A percentile compares a stretch with the other conserved stretches of the same genome.
Conservation (phyloP, 164 flowering plant genomes). For the Vitis labrusca region DNA sequence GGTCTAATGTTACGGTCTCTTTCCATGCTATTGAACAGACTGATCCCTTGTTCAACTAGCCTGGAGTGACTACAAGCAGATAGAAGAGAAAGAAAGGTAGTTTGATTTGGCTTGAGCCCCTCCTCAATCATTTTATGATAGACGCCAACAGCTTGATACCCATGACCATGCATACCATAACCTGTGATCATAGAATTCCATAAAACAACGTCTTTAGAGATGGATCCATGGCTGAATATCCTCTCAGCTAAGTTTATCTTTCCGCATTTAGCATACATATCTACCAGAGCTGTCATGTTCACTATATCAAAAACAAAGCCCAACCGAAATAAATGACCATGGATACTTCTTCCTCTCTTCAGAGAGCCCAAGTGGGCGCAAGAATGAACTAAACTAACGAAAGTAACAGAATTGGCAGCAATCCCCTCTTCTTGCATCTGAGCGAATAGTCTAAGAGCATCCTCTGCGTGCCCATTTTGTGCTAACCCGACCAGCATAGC, state of each 20-base stretch:
- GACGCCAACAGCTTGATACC: conserved; percentile 27
- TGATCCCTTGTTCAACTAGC: conserved; percentile 38
- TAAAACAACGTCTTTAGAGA: conserved; percentile 30
- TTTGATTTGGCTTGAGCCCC: conserved; percentile 37
- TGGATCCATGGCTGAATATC: conserved; percentile 19
- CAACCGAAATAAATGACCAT: conserved; percentile 26
- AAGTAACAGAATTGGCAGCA: conserved; percentile 34
- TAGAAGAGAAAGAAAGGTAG: conserved; percentile 41
- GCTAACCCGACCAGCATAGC: conserved; percentile 49
- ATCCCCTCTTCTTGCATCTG: conserved; percentile 40
- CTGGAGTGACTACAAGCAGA: conserved; percentile 54
- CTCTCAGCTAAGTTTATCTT: conserved; percentile 34
- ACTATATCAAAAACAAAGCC: conserved; percentile 24
- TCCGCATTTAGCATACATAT: conserved; percentile 47
- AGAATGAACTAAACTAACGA: conserved; percentile 38
- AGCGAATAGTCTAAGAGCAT: conserved; percentile 33
- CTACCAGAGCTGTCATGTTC: conserved; percentile 31
- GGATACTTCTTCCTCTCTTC: conserved; percentile 39
- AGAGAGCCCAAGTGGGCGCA: conserved; percentile 41
- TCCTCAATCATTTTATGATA: conserved; percentile 28
- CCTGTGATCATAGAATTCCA: conserved; percentile 44
- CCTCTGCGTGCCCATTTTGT: conserved; percentile 44
- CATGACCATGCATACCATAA: conserved; percentile 43
- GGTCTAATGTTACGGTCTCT: conserved; percentile 27
- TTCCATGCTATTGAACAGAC: conserved; percentile 28